Evolutionary conservation across 495 filamentous ascomycete genomes (phyloP).

Genomic region (Tirmania nivea): DNA sequence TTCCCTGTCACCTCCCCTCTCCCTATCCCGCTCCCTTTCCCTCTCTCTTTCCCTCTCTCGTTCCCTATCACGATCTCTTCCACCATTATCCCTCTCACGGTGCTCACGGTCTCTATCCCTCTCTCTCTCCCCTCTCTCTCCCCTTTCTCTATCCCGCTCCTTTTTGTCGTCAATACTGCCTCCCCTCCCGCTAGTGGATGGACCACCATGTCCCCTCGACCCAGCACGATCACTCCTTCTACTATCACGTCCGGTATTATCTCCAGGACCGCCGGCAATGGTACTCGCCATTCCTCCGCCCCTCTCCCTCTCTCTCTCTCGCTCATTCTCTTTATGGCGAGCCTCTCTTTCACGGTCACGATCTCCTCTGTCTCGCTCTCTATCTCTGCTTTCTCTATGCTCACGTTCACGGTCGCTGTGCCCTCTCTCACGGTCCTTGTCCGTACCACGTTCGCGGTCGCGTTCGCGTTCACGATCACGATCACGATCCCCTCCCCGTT

Average conservation of each 20-base stretch:
- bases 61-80: conserved; percentile 9
- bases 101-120: conserved; percentile 6
- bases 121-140: neutral
- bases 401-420: neutral
- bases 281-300: conserved; percentile 1
- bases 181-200: neutral
- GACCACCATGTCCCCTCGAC: neutral
- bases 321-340: conserved; percentile 2
- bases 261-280: neutral
- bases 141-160: neutral
- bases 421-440: conserved; percentile 6
- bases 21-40: conserved; percentile 10
- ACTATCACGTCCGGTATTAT: neutral
- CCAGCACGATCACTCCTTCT: neutral
- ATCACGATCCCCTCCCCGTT: conserved; percentile 7
- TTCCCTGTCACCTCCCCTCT: neutral
- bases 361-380: neutral
- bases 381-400: neutral
- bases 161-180: neutral
- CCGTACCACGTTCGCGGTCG: conserved; percentile 1
- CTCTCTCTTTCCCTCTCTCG: conserved; percentile 9
- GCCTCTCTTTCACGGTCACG: conserved; percentile 3
- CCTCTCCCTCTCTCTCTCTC: conserved; percentile 6
- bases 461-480: neutral
- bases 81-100: conserved; percentile 3